phyloP scores from a whole-genome alignment of 2,329 filamentous ascomycete species.

The Hypoxylon sp. region DNA sequence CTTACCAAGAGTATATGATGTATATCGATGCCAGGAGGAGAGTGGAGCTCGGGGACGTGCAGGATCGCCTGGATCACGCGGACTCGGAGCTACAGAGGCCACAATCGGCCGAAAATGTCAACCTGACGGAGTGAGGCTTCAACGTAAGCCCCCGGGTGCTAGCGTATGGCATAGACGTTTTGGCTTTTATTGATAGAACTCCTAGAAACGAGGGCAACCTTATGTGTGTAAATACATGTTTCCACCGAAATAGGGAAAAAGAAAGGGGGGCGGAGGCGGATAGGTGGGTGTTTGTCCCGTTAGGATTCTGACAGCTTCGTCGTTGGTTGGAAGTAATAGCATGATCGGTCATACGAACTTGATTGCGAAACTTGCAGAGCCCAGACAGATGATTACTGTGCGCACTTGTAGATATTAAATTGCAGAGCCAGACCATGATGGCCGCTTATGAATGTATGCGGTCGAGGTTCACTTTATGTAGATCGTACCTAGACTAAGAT shows the following conservation, averaged over 20 bases:
- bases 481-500: too few relatives aligned
- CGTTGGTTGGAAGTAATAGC: too few relatives aligned
- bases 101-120: slow-evolving; percentile 34
- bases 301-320: background rate
- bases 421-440: too few relatives aligned
- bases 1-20: slow-evolving; percentile 59
- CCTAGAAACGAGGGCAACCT: background rate
- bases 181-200: background rate
- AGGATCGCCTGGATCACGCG: slow-evolving; percentile 44
- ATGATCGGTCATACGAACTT: too few relatives aligned
- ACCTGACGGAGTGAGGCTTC: slow-evolving; percentile 42
- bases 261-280: background rate
- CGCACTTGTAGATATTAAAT: too few relatives aligned
- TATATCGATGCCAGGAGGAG: slow-evolving; percentile 59
- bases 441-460: too few relatives aligned
- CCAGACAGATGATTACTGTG: too few relatives aligned
- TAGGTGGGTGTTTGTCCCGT: background rate
- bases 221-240: background rate
- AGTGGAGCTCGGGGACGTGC: slow-evolving; percentile 52
- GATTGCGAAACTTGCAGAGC: too few relatives aligned
- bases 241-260: background rate
- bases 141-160: background rate
- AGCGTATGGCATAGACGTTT: background rate
- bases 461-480: too few relatives aligned
- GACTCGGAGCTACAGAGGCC: slow-evolving; percentile 32